Conservation (phyloP, 257 asterid species). For the Knoxia roxburghii region DNA sequence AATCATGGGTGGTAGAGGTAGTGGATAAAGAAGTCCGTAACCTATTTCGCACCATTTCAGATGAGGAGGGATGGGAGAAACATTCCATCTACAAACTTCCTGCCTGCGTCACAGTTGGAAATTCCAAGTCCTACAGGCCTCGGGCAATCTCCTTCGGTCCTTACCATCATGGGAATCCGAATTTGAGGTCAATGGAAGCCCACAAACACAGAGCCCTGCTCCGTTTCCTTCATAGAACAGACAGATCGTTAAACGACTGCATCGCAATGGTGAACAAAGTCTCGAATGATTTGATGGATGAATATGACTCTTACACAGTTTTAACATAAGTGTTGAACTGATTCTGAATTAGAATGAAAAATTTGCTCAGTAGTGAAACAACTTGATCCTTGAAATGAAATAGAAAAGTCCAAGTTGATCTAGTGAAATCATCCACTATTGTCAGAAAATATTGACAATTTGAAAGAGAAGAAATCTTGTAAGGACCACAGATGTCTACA, state of each 20-base stretch:
- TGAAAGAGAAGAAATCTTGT: no score
- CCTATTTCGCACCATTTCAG: neutral
- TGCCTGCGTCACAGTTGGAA: conserved; percentile 22
- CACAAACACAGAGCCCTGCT: conserved; percentile 23
- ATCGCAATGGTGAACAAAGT: conserved; percentile 13
- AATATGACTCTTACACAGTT: conserved; percentile 24
- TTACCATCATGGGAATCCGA: conserved; percentile 25
- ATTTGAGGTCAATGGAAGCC: conserved; percentile 35
- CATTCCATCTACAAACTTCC: conserved; percentile 39
- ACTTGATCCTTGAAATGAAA: neutral
- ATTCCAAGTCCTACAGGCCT: conserved; percentile 32
- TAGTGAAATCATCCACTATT: neutral
- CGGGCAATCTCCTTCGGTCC: conserved; percentile 46
- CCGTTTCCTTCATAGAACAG: conserved; percentile 29
- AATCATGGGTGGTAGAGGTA: neutral
- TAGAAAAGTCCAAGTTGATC: neutral
- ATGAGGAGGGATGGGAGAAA: conserved; percentile 28
- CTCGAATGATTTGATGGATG: conserved; percentile 28
- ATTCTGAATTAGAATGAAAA: no score
- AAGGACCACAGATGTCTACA: neutral
- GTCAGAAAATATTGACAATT: neutral
- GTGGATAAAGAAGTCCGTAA: conserved; percentile 14
- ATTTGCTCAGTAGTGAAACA: no score
- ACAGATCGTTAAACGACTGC: conserved; percentile 19
- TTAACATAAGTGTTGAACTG: neutral